Base-by-base conservation (phyloP, 495 filamentous ascomycete species). In the Aspergillus cavernicola region DNA sequence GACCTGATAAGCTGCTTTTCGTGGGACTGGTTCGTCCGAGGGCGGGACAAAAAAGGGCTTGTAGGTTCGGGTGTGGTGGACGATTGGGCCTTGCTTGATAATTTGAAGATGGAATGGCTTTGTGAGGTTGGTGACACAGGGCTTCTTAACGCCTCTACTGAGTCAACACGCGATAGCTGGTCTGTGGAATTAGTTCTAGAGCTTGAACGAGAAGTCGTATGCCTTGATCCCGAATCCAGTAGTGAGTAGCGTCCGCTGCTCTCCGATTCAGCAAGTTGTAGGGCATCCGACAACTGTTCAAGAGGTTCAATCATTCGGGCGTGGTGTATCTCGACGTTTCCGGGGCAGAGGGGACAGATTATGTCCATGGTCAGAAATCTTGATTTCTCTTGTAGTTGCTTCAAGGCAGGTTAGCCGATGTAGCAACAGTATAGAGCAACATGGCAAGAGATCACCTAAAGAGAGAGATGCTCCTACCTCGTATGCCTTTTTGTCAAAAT, bases 171-270 rank as follows among this genome's bases (percentile, higher is more conserved):
- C 0, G 63, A 66, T 15, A 60, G 61, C 16, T 49, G 58, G 18
- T 58, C 56, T 19, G 63, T 63, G 10, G 63, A 66, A 28, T 59
- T 54, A 24, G 60, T 66, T 3, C 63, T 51, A 4, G 63, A 61
- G 40, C 60, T 63, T 24, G 63, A 61, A 12, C 54, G 54, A 19
- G 60, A 61, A 6, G 58, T 56, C 6, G 63, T 63, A 46, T 57
- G 15, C 22, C 50, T 29, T 22, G 62, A 64, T 4, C 42, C 24
- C 5, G 60, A 59, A 19, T 57, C 55, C 1, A 50, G 50, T 10
- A 59, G 24, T 7, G 58, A 62, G 22, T 53, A 41, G 10, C 42
- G 56, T 11, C 60, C 53, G 13, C 48, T 49, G 9, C 46, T 52
- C 12, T 57, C 58, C 2, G 58, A 58, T 32, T 57, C 53, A 5